phyloP scores from a whole-genome alignment of 2,329 filamentous ascomycete genomes.

The Cadophora gregata region DNA sequence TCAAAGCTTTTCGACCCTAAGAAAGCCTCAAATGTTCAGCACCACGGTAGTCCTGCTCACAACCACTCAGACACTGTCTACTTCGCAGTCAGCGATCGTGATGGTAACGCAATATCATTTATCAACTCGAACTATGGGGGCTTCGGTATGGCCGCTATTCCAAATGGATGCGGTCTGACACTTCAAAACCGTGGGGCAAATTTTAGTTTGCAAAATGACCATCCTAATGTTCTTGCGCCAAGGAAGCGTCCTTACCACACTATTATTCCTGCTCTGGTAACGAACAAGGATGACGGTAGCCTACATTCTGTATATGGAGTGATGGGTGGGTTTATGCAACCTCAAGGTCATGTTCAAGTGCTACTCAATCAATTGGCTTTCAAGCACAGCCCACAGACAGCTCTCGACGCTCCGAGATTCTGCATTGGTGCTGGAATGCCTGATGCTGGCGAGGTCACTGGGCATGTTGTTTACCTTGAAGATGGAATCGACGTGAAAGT shows the following conservation, averaged over 20 bases:
- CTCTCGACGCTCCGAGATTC: conserved; percentile 85
- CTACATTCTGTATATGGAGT: conserved; percentile 90
- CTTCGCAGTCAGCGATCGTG: conserved; percentile 80
- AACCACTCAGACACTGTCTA: conserved; percentile 92
- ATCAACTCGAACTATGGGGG: conserved; percentile 96
- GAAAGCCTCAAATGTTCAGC: conserved; percentile 63
- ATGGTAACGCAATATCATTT: conserved; percentile 90
- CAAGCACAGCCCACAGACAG: conserved; percentile 80
- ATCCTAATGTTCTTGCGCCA: conserved; percentile 77
- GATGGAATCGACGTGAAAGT: conserved; percentile 6
- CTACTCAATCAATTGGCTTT: conserved; percentile 88
- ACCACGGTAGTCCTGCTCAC: conserved; percentile 83
- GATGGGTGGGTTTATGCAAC: conserved; percentile 99
- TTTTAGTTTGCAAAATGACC: conserved; percentile 72
- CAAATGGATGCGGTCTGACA: conserved; percentile 85
- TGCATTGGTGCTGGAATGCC: conserved; percentile 71
- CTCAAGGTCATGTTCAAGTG: conserved; percentile 93
- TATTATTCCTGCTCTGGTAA: conserved; percentile 91
- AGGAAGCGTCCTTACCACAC: conserved; percentile 88
- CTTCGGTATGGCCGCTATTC: conserved; percentile 87
- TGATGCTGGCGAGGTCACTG: conserved; percentile 4
- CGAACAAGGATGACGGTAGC: conserved; percentile 72
- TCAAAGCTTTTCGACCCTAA: conserved; percentile 61
- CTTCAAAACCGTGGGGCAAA: conserved; percentile 92
- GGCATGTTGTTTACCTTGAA: conserved; percentile 13